A percentile compares a stretch with the other conserved stretches of the same genome.
phyloP scores from a whole-genome alignment of 1,139 yeast species.

The Lizanozyma gosingica region DNA sequence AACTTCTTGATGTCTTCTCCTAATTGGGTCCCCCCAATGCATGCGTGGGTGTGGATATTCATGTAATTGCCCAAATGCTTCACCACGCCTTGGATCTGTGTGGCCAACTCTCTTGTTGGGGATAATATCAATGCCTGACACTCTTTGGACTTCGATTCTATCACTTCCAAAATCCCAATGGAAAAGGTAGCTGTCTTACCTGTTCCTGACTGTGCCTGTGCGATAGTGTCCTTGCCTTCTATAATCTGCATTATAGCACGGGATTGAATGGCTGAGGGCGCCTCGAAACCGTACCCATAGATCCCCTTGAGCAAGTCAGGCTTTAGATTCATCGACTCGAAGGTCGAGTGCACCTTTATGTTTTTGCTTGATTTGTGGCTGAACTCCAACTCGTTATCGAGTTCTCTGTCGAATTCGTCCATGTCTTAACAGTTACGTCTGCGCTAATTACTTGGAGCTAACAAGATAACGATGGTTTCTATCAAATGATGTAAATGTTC shows the following conservation, averaged over 20 bases:
- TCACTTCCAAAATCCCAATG: slow-evolving; percentile 78
- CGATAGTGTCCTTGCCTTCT: slow-evolving; percentile 84
- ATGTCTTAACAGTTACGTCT: too few relatives aligned
- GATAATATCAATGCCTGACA: slow-evolving; percentile 81
- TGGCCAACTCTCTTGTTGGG: slow-evolving; percentile 94
- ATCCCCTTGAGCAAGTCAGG: slow-evolving; percentile 67
- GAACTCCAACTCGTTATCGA: slow-evolving; percentile 51
- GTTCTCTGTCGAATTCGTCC: slow-evolving; percentile 46
- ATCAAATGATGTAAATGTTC: too few relatives aligned
- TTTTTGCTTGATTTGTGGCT: slow-evolving; percentile 45
- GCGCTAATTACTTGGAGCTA: too few relatives aligned
- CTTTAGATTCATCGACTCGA: slow-evolving; percentile 73
- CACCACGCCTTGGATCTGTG: slow-evolving; percentile 80
- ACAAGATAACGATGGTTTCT: too few relatives aligned
- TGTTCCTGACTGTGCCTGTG: slow-evolving; percentile 97
- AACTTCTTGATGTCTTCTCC: slow-evolving; percentile 72
- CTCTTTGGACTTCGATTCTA: slow-evolving; percentile 59
- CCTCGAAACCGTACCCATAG: slow-evolving; percentile 85
- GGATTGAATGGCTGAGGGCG: slow-evolving; percentile 92
- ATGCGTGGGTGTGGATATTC: slow-evolving; percentile 78
- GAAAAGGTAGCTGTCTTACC: slow-evolving; percentile 97
- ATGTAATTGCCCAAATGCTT: slow-evolving; percentile 79
- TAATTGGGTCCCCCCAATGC: slow-evolving; percentile 86
- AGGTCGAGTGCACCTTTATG: slow-evolving; percentile 54
- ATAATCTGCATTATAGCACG: slow-evolving; percentile 91